A percentile compares a stretch with the other conserved stretches of the same genome.
Evolutionary conservation across 108 stramenopile genomes (phyloP).

Genomic region (Cyclotella sp.): DNA sequence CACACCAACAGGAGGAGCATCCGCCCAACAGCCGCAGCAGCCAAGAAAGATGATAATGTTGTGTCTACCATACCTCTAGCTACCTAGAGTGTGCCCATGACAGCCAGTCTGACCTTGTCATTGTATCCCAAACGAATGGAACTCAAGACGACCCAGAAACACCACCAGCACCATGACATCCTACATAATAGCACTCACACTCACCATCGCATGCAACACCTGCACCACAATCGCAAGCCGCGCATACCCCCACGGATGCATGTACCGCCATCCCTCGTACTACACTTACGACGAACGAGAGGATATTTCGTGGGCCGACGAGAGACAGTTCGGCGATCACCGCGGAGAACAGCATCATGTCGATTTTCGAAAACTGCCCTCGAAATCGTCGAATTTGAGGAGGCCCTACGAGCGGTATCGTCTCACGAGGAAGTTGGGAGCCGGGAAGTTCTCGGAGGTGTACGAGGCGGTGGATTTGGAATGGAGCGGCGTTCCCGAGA

Average conservation of each 20-base stretch:
- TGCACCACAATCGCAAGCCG: conserved; percentile 12
- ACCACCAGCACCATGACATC: no score
- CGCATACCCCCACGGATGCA: conserved; percentile 51
- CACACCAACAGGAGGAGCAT: no score
- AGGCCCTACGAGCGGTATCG: conserved; percentile 46
- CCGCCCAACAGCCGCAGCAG: no score
- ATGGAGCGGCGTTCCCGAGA: background rate
- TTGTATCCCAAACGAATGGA: no score
- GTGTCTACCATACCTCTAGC: no score
- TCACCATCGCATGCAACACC: no score
- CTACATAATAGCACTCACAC: no score
- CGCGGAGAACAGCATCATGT: background rate
- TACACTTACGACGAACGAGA: conserved; percentile 57
- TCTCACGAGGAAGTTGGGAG: conserved; percentile 71
- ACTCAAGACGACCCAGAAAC: no score
- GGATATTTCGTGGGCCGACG: conserved; percentile 35
- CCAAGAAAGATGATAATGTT: no score
- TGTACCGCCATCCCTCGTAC: conserved; percentile 53
- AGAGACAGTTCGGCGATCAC: conserved; percentile 3
- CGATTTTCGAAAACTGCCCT: conserved; percentile 38
- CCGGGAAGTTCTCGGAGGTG: conserved; percentile 89
- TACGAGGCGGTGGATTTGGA: conserved; percentile 82
- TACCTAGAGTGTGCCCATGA: no score
- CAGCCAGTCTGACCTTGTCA: no score
- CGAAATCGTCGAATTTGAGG: conserved; percentile 20